phyloP scores from a whole-genome alignment of 257 asterid genomes.

The Solanum acaule region DNA sequence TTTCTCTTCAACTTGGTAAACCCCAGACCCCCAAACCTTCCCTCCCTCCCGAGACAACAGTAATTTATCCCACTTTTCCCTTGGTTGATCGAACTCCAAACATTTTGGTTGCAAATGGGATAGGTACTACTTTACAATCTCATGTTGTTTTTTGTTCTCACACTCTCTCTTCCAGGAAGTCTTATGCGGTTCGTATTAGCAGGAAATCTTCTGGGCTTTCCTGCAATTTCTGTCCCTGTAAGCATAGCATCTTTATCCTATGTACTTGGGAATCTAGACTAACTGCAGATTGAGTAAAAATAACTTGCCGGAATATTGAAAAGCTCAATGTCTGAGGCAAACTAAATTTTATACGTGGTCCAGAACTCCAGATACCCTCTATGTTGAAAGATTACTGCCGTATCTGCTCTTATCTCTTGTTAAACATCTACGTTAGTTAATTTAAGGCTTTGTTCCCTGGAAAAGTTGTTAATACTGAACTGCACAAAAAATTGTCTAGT shows the following conservation, averaged over 20 bases:
- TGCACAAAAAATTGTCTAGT: neutral
- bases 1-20: neutral
- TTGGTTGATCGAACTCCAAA: neutral
- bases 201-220: slow-evolving; percentile 87
- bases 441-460: neutral
- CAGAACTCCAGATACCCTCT: neutral
- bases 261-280: neutral
- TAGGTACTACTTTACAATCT: neutral
- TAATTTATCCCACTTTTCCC: neutral
- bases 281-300: neutral
- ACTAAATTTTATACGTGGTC: neutral
- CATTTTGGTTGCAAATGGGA: neutral
- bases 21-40: neutral
- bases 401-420: neutral
- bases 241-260: slow-evolving; percentile 17
- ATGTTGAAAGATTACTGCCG: neutral
- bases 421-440: neutral
- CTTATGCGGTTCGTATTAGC: slow-evolving; percentile 58
- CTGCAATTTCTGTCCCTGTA: slow-evolving; percentile 90
- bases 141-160: neutral
- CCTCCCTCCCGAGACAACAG: neutral
- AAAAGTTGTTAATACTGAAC: neutral
- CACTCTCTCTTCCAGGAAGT: slow-evolving; percentile 40
- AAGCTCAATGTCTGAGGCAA: neutral
- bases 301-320: neutral